These are phyloP conservation scores for Pseudisothecium myosuroides DNA, from an alignment of 225 moss, liverwort and hornwort genomes.

Conservation along the genomic window DNA sequence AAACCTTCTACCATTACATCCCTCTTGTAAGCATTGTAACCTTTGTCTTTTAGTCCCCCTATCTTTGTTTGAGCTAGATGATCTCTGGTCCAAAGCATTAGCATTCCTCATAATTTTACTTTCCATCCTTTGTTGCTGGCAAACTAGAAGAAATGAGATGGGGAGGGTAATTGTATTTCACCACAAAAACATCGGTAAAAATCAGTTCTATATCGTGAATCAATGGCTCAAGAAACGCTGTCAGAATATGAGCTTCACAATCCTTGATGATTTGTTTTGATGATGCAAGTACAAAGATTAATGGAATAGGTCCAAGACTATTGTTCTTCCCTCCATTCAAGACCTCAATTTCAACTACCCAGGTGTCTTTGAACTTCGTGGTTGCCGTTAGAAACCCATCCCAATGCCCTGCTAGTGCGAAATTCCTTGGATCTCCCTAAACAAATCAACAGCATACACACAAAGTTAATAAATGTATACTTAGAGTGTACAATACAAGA, in stretches of 20 bases:
- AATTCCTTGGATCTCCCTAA: background rate
- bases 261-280: background rate
- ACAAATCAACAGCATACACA: background rate
- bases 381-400: background rate
- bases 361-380: background rate
- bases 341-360: background rate
- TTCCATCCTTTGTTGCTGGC: background rate
- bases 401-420: background rate
- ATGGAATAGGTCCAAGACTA: background rate
- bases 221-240: background rate
- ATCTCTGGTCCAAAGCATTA: background rate
- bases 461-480: background rate
- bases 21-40: too few species aligned
- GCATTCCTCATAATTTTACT: background rate
- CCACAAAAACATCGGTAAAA: too few species aligned
- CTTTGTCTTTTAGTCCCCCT: too few species aligned
- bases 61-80: background rate
- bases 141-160: background rate
- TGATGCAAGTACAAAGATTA: background rate
- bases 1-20: too few species aligned
- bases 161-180: too few species aligned
- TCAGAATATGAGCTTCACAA: background rate
- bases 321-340: background rate
- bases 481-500: fast-evolving
- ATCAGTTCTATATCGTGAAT: too few species aligned